phyloP scores from a whole-genome alignment of 73 alveolate genomes.

The Paraurostyla sp. region DNA sequence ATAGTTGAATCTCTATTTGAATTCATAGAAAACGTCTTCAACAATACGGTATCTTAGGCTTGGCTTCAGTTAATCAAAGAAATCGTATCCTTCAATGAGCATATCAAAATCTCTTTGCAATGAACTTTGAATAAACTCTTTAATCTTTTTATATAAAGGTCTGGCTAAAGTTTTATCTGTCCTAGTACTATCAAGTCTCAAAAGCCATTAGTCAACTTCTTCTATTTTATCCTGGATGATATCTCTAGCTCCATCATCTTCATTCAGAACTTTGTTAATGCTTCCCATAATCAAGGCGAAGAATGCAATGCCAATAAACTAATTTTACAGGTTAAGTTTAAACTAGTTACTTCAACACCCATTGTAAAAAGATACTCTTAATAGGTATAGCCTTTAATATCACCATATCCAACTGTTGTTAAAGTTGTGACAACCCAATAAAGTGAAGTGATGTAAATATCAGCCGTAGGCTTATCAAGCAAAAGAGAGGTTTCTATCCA shows the following conservation, averaged over 20 bases:
- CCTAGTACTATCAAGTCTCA: constrained; percentile 46
- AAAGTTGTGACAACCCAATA: constrained; percentile 74
- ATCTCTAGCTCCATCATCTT: constrained; percentile 34
- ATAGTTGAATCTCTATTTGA: constrained; percentile 51
- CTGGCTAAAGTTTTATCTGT: constrained; percentile 37
- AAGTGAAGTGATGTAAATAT: constrained; percentile 59
- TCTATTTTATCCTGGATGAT: constrained; percentile 40
- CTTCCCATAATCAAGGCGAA: constrained; percentile 71
- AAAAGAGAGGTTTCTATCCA: not conserved
- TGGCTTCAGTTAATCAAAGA: constrained; percentile 67
- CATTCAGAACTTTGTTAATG: constrained; percentile 40
- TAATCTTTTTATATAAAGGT: constrained; percentile 60
- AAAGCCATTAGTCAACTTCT: constrained; percentile 59
- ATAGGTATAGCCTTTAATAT: constrained; percentile 51
- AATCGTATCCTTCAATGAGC: constrained; percentile 57
- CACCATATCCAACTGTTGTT: constrained; percentile 79
- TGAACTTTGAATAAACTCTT: constrained; percentile 57
- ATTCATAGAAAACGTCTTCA: constrained; percentile 60
- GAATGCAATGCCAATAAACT: constrained; percentile 68
- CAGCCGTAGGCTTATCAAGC: not conserved
- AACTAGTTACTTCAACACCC: constrained; percentile 31
- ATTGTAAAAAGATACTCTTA: constrained; percentile 50
- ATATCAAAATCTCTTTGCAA: constrained; percentile 58
- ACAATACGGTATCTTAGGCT: constrained; percentile 51
- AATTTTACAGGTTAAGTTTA: no score